Base-by-base conservation (phyloP, 345 rosid species). In the Eucalyptus tenuipes region DNA sequence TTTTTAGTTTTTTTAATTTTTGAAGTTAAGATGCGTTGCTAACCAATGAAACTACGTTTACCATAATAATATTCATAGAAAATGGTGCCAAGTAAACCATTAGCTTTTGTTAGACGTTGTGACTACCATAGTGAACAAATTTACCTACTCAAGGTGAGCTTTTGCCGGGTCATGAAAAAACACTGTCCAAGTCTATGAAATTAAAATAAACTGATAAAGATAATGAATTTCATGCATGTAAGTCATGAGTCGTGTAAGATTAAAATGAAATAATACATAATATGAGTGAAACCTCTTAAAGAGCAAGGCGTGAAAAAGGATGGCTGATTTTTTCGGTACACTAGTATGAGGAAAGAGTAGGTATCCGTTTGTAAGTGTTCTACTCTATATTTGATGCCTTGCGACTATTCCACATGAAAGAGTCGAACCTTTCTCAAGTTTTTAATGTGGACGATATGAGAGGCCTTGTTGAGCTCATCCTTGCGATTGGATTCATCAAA, bases 331-430 rank as follows among this genome's bases (percentile, higher is more conserved):
- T 52, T 52, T 52, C 2, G 4, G 1, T 20, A 55, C 61, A 55
- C 1, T 13, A 55, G 13, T 55, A 61, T 61, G 31, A 27, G 68
- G 7, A 29, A 61, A 61, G 68, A 57, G n/a, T 57, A 57, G 7
- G n/a, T 27, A 10, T 57, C 66, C 13, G 0, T 52, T 0, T 20
- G 0, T 25, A 1, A 25, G n/a, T 57, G n/a, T 57, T 57, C 7
- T 57, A 57, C 1, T 25, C 66, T 5, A 57, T 59, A 27, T 59
- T 59, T 27, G 4, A 59, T 59, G 16, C 16, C 15, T 27, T 27
- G 8, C 1, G 31, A 59, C 2, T 12, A 27, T 59, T 59, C 0
- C 16, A 27, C 0, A 3, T 12, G 7, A 59, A 59, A 59, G 68
- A 29, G 27, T 59, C 15, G 1, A 61, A 12, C 12, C 2, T 27